Evolutionary conservation across 148 eudicot genomes (phyloP), one percentile per base, ranked within the genome.

Genomic region (Chenopodium suecicum): DNA sequence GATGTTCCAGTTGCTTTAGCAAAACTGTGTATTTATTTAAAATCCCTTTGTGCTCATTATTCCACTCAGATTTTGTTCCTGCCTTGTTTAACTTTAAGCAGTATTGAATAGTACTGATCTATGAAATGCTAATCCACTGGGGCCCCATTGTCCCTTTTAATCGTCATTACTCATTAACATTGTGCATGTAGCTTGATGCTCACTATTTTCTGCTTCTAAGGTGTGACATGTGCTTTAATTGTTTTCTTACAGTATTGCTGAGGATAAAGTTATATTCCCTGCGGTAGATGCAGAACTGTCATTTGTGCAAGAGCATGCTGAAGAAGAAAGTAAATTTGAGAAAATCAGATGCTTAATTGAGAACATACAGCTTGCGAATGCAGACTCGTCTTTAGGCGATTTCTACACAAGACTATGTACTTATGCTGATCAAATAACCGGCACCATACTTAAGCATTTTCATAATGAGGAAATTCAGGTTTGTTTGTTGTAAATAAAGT

Each of bases 251-350:
- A 95, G 99, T 87, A 90, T 95, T 85, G 99, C 99, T 74, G 99
- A 95, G 91, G 99, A 95, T 84, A 90, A 87, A 87, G 92, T 95
- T 84, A 93, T 93, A 86, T 95, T 95, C 86, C 99, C 99, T 85
- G 99, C 99, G 69, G 85, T 93, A 85, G 95, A 93, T 87, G 94
- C 90, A 66, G 97, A 93, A 79, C 90, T 93, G 73, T 95, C 93
- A 78, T 93, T 95, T 70, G 91, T 92, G 29, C 90, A 93, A 86
- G 99, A 95, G 91, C 99, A 93, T 89, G 98, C 98, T 58, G 98
- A 91, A 88, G 99, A 91, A 89, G 99, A 95, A 87, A 86, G 86
- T 76, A 87, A 93, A 84, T 93, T 95, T 85, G 91, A 92, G 86
- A 93, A 92, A 85, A 91, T 93, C 68, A 90, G 99, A 86, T 90